phyloP scores from a whole-genome alignment of 495 filamentous ascomycete genomes.

The Geoglossum glabrum region DNA sequence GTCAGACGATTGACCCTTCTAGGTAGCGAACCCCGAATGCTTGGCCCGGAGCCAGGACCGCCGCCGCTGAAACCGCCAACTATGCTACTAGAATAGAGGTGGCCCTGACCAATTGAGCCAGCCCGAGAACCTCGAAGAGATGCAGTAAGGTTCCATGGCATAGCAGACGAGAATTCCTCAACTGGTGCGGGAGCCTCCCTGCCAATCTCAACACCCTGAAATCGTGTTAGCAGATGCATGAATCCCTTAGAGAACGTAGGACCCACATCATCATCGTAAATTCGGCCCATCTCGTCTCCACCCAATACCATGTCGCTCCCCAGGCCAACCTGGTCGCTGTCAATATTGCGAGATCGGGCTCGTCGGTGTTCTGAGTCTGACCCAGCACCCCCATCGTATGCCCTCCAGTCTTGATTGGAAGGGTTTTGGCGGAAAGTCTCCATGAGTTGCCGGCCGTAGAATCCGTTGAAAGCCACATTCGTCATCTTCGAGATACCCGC shows the following conservation, averaged over 20 bases:
- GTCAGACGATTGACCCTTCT: constrained; percentile 28
- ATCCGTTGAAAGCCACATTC: constrained; percentile 27
- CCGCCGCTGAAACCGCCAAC: constrained; percentile 14
- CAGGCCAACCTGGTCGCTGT: constrained; percentile 24
- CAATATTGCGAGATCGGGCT: constrained; percentile 23
- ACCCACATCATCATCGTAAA: constrained; percentile 14
- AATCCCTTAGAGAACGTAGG: constrained; percentile 1
- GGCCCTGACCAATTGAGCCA: constrained; percentile 15
- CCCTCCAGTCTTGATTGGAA: constrained; percentile 14
- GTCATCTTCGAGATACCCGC: constrained; percentile 19
- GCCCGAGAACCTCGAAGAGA: constrained; percentile 37
- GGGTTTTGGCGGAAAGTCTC: constrained; percentile 17
- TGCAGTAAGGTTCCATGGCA: constrained; percentile 53
- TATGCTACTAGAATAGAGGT: constrained; percentile 15
- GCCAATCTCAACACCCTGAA: constrained; percentile 35
- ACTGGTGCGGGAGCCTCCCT: constrained; percentile 36
- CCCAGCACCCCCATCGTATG: constrained; percentile 22
- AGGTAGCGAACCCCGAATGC: constrained; percentile 2
- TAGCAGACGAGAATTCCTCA: constrained; percentile 37
- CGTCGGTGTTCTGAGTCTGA: constrained; percentile 21
- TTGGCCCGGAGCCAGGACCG: constrained; percentile 8
- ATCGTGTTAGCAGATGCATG: background rate
- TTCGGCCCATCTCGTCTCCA: constrained; percentile 20
- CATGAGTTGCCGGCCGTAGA: constrained; percentile 33
- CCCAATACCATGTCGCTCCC: constrained; percentile 15